Evolutionary conservation across 345 rosid genomes (phyloP).

Genomic region (Stellera chamaejasme): DNA sequence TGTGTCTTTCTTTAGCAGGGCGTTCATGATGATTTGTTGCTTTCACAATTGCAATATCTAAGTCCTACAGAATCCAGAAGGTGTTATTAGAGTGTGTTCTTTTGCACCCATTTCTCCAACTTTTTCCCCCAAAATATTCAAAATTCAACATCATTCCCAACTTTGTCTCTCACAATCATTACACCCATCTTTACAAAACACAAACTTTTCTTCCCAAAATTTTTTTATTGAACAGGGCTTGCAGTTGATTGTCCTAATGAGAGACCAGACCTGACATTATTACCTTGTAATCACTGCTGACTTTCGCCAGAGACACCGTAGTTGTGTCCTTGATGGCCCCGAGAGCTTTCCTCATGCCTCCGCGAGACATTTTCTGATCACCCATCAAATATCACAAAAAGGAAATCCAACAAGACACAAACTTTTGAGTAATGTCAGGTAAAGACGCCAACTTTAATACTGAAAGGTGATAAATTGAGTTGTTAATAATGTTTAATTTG

Average conservation of each 20-base stretch:
- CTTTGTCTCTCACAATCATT: too few relatives aligned
- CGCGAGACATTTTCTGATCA: slow-evolving; percentile 54
- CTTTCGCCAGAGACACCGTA: slow-evolving; percentile 98
- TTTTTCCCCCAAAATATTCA: too few relatives aligned
- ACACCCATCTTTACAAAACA: too few relatives aligned
- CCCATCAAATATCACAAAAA: slow-evolving; percentile 26
- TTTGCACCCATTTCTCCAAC: too few relatives aligned
- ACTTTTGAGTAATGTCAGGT: too few relatives aligned
- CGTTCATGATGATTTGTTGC: slow-evolving; percentile 93
- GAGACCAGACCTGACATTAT: slow-evolving; percentile 1
- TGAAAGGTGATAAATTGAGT: too few relatives aligned
- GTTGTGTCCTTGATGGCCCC: slow-evolving; percentile 97
- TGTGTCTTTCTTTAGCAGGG: slow-evolving; percentile 84
- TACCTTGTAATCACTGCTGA: slow-evolving; percentile 96
- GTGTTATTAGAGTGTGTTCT: neutral
- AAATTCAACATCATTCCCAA: too few relatives aligned
- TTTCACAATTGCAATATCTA: slow-evolving; percentile 94
- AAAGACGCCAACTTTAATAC: too few relatives aligned
- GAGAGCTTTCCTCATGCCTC: slow-evolving; percentile 88
- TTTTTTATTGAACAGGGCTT: too few relatives aligned
- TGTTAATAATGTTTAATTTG: too few relatives aligned
- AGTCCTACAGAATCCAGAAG: slow-evolving; percentile 41
- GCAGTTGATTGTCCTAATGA: neutral
- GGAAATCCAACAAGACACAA: neutral
- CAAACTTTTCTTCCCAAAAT: too few relatives aligned